Percentiles rank a stretch among this genome's conserved stretches.
These are phyloP conservation scores for Pisolithus orientalis DNA, from an alignment of 768 basidiomycete genomes.

Conservation along the genomic window DNA sequence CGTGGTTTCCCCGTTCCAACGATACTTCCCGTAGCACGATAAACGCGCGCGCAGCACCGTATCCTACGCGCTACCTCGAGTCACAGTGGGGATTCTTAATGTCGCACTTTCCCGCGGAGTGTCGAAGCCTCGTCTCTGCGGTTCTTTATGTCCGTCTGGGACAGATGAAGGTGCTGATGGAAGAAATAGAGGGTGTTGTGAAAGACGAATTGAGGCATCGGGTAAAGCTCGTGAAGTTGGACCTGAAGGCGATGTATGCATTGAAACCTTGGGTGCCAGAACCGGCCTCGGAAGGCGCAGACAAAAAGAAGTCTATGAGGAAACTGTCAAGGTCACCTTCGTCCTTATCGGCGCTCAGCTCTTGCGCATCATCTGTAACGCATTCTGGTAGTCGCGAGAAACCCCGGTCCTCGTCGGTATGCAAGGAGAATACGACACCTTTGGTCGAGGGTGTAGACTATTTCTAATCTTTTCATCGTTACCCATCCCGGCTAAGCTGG, in stretches of 20 bases:
- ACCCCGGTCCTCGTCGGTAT: neutral
- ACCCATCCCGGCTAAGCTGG: neutral
- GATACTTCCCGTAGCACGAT: constrained; percentile 24
- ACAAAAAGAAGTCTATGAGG: neutral
- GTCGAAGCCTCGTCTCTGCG: constrained; percentile 26
- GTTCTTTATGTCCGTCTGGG: constrained; percentile 30
- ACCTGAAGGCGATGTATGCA: neutral
- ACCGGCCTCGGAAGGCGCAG: neutral
- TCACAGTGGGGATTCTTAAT: constrained; percentile 28
- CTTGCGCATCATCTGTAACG: no score
- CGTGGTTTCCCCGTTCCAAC: constrained; percentile 22
- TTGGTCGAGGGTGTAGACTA: constrained; percentile 29
- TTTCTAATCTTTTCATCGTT: constrained; percentile 24
- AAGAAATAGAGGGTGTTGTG: constrained; percentile 25
- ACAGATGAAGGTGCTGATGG: constrained; percentile 33
- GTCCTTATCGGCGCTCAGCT: constrained; percentile 1
- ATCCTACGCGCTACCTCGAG: constrained; percentile 32
- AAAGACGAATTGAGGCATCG: neutral
- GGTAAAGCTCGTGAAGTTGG: neutral
- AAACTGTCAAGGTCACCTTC: neutral
- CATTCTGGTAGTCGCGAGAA: constrained; percentile 1
- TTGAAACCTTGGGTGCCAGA: neutral
- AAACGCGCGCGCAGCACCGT: constrained; percentile 33
- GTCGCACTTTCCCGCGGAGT: constrained; percentile 30
- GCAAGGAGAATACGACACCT: neutral